These are phyloP conservation scores for Agrostemma githago DNA, from an alignment of 148 eudicot genomes.

Conservation along the genomic window DNA sequence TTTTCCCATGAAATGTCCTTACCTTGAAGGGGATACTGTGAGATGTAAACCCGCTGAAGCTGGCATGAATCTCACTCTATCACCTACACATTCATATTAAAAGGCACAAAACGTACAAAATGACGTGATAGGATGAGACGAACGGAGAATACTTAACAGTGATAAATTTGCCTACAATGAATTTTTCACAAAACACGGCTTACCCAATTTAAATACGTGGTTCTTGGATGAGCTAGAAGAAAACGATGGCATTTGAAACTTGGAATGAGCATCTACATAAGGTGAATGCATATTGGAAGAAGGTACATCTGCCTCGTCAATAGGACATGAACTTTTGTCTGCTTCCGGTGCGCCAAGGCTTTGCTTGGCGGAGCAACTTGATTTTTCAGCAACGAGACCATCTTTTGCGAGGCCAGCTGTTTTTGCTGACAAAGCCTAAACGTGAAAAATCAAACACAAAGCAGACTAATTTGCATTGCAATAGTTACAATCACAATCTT, in stretches of 20 bases:
- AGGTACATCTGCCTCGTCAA: slow-evolving; percentile 47
- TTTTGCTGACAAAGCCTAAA: slow-evolving; percentile 59
- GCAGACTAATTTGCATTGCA: background rate
- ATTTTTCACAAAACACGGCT: background rate
- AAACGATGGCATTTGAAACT: slow-evolving; percentile 43
- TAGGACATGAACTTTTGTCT: slow-evolving; percentile 29
- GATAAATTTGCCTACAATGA: background rate
- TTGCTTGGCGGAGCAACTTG: slow-evolving; percentile 38
- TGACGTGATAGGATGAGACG: background rate
- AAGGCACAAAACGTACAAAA: background rate
- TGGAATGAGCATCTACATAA: slow-evolving; percentile 43
- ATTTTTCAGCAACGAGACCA: slow-evolving; percentile 45
- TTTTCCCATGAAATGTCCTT: slow-evolving; percentile 13
- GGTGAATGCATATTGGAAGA: slow-evolving; percentile 37
- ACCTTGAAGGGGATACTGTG: slow-evolving; percentile 53
- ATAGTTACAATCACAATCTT: background rate
- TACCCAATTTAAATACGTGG: slow-evolving; percentile 57
- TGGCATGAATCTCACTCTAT: slow-evolving; percentile 60
- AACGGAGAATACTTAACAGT: background rate
- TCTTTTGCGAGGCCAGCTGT: slow-evolving; percentile 69
- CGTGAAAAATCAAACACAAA: slow-evolving; percentile 7
- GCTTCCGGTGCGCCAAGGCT: slow-evolving; percentile 43
- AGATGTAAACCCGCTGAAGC: slow-evolving; percentile 49
- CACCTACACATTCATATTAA: slow-evolving; percentile 43
- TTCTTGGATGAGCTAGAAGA: slow-evolving; percentile 48